Conservation (phyloP, 371 early-diverging fungal species). For the Chytridium lagenaria region DNA sequence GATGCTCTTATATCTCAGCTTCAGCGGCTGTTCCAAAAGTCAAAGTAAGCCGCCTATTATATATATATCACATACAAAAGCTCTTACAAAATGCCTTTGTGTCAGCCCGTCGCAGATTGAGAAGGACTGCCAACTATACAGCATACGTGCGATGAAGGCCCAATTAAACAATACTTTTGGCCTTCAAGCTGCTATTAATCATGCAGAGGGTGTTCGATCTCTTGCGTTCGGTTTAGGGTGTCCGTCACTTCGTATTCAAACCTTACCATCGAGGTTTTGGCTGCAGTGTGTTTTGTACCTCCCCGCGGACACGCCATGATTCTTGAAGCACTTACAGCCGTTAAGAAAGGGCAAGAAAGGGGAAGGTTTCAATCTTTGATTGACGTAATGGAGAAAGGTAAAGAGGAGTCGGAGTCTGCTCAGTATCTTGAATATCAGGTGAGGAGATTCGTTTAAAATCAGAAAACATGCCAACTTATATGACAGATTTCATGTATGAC, state of each 20-base stretch:
- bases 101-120: conserved; percentile 24
- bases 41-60: conserved; percentile 12
- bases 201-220: conserved; percentile 31
- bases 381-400: conserved; percentile 21
- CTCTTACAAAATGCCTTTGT: neutral
- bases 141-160: conserved; percentile 42
- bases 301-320: conserved; percentile 40
- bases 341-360: neutral
- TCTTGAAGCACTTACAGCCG: conserved; percentile 26
- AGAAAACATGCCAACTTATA: too few species aligned
- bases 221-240: conserved; percentile 31
- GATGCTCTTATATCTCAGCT: conserved; percentile 3
- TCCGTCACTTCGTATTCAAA: conserved; percentile 12
- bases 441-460: neutral
- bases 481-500: conserved; percentile 36
- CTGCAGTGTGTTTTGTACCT: conserved; percentile 46
- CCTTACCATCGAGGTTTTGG: conserved; percentile 41
- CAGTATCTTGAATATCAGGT: conserved; percentile 38
- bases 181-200: conserved; percentile 26
- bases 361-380: conserved; percentile 33
- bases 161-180: conserved; percentile 39
- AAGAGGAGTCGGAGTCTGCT: conserved; percentile 12
- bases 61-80: neutral
- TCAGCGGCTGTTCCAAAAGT: conserved; percentile 1
- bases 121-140: conserved; percentile 23